Conservation (phyloP, 2,329 filamentous ascomycete genomes). For the Pseudocercospora musae region DNA sequence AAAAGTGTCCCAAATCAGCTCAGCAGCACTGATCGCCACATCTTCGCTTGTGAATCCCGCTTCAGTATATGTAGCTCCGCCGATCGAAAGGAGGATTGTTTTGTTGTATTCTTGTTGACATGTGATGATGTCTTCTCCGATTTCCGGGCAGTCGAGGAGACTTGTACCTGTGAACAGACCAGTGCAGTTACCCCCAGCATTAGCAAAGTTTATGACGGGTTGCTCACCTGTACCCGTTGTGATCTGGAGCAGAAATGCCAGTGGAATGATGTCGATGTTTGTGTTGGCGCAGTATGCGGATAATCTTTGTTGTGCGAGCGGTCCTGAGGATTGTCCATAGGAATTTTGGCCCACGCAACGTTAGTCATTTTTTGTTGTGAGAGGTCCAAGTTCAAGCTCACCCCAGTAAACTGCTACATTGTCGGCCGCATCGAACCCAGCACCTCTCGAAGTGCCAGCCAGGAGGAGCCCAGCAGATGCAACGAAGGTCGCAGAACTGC, state of each 20-base stretch:
- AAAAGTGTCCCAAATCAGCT: constrained; percentile 68
- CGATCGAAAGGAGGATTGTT: constrained; percentile 69
- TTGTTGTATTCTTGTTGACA: constrained; percentile 65
- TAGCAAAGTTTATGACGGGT: constrained; percentile 62
- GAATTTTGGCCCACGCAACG: constrained; percentile 54
- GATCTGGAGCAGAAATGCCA: constrained; percentile 58
- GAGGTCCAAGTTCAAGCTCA: neutral
- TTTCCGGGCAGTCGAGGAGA: constrained; percentile 60
- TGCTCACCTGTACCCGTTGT: constrained; percentile 48
- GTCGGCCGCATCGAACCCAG: constrained; percentile 12
- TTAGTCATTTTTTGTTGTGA: neutral
- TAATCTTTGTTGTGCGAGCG: constrained; percentile 53
- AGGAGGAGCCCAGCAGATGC: constrained; percentile 16
- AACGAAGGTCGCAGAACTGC: constrained; percentile 11
- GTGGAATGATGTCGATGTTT: constrained; percentile 57
- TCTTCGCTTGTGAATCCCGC: constrained; percentile 59
- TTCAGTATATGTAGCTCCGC: constrained; percentile 67
- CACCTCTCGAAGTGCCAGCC: constrained; percentile 14
- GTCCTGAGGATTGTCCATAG: constrained; percentile 44
- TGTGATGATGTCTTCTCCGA: constrained; percentile 54
- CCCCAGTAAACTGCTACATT: constrained; percentile 17
- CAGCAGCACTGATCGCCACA: constrained; percentile 55
- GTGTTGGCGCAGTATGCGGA: constrained; percentile 56
- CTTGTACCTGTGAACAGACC: constrained; percentile 53
- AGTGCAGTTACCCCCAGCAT: constrained; percentile 60